A percentile compares a stretch with the other conserved stretches of the same genome.
These are phyloP conservation scores for Didymella glomerata DNA, from an alignment of 2,329 filamentous ascomycete species.

Conservation along the genomic window DNA sequence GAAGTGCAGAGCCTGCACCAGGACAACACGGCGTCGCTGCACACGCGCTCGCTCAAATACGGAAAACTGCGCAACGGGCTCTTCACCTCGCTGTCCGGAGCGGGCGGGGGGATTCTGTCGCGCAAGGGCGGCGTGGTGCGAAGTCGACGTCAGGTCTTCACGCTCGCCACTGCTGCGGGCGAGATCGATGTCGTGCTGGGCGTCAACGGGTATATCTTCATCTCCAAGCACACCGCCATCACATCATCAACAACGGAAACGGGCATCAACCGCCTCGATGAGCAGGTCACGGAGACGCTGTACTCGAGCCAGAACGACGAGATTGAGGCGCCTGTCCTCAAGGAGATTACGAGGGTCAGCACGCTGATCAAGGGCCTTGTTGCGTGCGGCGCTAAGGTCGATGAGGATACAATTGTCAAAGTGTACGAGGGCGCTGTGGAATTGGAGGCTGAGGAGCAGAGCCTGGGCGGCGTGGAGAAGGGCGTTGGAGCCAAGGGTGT, in stretches of 20 bases:
- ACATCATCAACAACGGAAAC: slow-evolving; percentile 61
- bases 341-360: slow-evolving; percentile 85
- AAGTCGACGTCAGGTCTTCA: slow-evolving; percentile 86
- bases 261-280: slow-evolving; percentile 84
- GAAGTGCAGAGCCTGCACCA: slow-evolving; percentile 91
- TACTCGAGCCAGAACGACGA: slow-evolving; percentile 96
- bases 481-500: slow-evolving; percentile 45
- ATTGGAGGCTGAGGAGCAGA: slow-evolving; percentile 69
- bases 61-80: slow-evolving; percentile 94
- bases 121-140: slow-evolving; percentile 78
- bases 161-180: slow-evolving; percentile 66
- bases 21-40: slow-evolving; percentile 85
- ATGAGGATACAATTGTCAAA: slow-evolving; percentile 85
- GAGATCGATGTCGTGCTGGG: slow-evolving; percentile 87
- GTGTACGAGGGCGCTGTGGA: slow-evolving; percentile 86
- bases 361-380: slow-evolving; percentile 85
- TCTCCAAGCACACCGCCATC: slow-evolving; percentile 80
- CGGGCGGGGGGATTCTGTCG: slow-evolving; percentile 68
- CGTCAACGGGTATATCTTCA: slow-evolving; percentile 97
- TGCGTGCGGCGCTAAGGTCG: slow-evolving; percentile 81
- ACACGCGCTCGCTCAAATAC: slow-evolving; percentile 91
- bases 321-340: slow-evolving; percentile 77
- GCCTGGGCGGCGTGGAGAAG: slow-evolving; percentile 58
- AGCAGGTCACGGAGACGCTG: slow-evolving; percentile 82
- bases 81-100: slow-evolving; percentile 82